Base-by-base conservation (phyloP, 2,329 filamentous ascomycete species). In the Ceratocystis variospora region DNA sequence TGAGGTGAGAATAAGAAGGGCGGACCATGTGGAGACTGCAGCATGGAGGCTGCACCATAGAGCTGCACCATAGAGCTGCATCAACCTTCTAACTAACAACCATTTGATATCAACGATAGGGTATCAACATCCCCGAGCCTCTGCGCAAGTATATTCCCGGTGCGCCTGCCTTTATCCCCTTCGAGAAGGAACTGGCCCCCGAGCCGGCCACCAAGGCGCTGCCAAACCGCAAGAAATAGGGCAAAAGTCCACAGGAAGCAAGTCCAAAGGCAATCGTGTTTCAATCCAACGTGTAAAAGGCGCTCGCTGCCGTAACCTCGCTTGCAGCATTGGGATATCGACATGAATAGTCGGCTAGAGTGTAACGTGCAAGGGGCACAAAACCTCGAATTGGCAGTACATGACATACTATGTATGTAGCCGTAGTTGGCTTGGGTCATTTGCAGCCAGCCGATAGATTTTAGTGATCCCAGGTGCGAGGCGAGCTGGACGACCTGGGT, bases 131-230 rank as follows among this genome's bases (percentile, higher is more conserved):
- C 44, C 92, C 92, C 0, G 87, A 92, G 76, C 86, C 87, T 59
- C 81, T 96, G 68, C 84, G 89, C 71, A 93, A 91, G 77, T 97
- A 95, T 75, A 87, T 97, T 63, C 91, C 92, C 1, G 93, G 92
- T 44, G 81, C 90, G 50, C 91, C 90, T 0, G 90, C 93, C 62
- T 96, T 96, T 76, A 81, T 99, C 69, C 89, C 90, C 1, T 99
- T 88, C 74, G 84, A 86, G 65, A 94, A 91, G 78, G 93, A 96
- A 71, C 79, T 93, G 46, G 86, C 89, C 10, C 92, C 93, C 76
- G 86, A 91, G 71, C 73, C 73, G 62, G 73, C 70, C 17, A 64
- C 70, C 46, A 73, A 73, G 69, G 65, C 71, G 44, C 73, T 71
- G 70, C 76, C 75, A 71, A 72, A 66, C 66, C 66, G 67, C 53